Evolutionary conservation across 345 rosid genomes (phyloP), one percentile per base, ranked within the genome.

Genomic region (Anacardium occidentale): DNA sequence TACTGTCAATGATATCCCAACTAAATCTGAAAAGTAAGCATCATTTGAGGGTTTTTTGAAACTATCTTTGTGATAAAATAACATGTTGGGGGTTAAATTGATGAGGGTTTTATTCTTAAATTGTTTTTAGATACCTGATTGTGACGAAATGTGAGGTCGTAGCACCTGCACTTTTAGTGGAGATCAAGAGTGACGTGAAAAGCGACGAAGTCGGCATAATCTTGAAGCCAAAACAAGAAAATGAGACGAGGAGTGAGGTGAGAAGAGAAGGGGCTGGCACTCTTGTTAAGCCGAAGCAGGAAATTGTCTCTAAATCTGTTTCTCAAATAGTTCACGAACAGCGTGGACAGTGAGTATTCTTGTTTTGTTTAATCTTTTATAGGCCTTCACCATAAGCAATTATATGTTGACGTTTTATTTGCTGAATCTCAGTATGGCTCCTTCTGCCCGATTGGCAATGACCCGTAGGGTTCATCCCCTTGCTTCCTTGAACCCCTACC

Each of bases 391-490:
- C 51, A 47, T 12, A 47, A 0, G 17, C 3, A 37, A 37, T 37
- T 6, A 37, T 5, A 37, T 7, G 42, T 5, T 37, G 9, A 37
- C 21, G 8, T 51, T 5, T 56, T 8, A 24, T 20, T 69, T 58
- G 37, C 10, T 4, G n/a, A 37, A 63, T 81, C 68, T 66, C 81
- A 94, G 98, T 75, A 83, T 84, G 90, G 93, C 98, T 32, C 98
- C 98, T 0, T 68, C 85, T 66, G 92, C 92, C 0, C 82, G 97
- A 68, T 82, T 92, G 91, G 79, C 97, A 45, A 92, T 94, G 95
- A 89, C 98, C 3, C 81, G 95, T 60, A 88, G 98, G 68, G 97
- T 94, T 34, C 97, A 92, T 70, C 97, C 98, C 66, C 95, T 94
- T 58, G 89, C 87, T 52, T 92, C 98, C 5, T 79, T 92, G 88